Evolutionary conservation across 176 grass and related monocot species (phyloP).

Genomic region (Miscanthus lutarioriparius): DNA sequence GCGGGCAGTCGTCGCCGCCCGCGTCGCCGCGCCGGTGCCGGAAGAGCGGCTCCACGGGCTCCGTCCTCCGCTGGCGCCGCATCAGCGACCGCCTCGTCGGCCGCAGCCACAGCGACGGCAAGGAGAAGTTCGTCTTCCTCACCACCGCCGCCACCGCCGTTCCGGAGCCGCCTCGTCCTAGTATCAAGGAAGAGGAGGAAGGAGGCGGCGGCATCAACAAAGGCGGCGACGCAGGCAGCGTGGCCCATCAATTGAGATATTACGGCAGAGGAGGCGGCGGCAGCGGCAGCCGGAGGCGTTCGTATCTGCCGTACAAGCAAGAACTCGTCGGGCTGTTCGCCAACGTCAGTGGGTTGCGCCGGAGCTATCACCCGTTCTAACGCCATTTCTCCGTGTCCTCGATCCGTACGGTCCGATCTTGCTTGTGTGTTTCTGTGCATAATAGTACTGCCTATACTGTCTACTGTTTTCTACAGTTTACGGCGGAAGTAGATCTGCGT

Average conservation of each 20-base stretch:
- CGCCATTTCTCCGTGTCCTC: background rate
- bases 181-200: slow-evolving; percentile 7
- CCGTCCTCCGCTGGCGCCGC: slow-evolving; percentile 74
- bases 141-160: slow-evolving; percentile 8
- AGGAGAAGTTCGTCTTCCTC: slow-evolving; percentile 96
- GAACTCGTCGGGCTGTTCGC: slow-evolving; percentile 80
- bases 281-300: slow-evolving; percentile 37
- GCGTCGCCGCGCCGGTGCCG: slow-evolving; percentile 55
- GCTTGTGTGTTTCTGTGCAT: slow-evolving; percentile 24
- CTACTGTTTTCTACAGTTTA: background rate
- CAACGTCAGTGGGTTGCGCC: slow-evolving; percentile 71
- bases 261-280: slow-evolving; percentile 36
- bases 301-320: slow-evolving; percentile 86
- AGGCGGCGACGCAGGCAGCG: slow-evolving; percentile 5
- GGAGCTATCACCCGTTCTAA: slow-evolving; percentile 67
- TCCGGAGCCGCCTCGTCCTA: background rate
- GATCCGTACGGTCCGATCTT: background rate
- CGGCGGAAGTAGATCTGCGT: background rate
- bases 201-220: background rate
- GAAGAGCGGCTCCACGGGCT: slow-evolving; percentile 91
- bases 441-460: slow-evolving; percentile 7
- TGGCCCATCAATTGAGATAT: slow-evolving; percentile 41
- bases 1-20: slow-evolving; percentile 36
- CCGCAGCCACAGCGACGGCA: slow-evolving; percentile 93
- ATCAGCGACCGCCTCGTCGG: slow-evolving; percentile 79